Base-by-base conservation (phyloP, 768 basidiomycete species). In the Leccinellum albellum region DNA sequence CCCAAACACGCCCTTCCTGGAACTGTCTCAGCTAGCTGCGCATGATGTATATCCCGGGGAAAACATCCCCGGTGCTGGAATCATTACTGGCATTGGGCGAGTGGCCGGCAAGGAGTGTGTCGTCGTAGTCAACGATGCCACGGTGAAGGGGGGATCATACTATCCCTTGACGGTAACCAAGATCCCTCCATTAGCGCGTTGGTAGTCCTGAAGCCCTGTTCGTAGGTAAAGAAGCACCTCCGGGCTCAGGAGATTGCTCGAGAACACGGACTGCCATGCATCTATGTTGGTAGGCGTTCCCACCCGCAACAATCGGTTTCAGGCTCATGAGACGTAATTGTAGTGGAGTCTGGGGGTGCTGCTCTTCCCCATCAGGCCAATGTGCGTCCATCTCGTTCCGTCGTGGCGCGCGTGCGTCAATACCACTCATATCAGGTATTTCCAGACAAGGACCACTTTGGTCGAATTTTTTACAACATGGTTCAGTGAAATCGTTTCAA, bases 391-490 rank as follows among this genome's bases (percentile, higher is more conserved):
- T 35, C 23, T 26, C 12, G 31, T 20, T 21, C 50, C 37, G 45
- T 12, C 42, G 26, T 26, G 35, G 23, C 24, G 28, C 21, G 28
- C 54, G 28, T 20, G 56, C 35, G 26, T 54, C 58, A 21, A 58
- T 50, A 9, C 53, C 21, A 12, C 26, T 31, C 20, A 28, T 46
- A 37, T 42, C 50, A 86, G 78, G 85, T 95, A 13, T 96, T 96
- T 71, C 94, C 94, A 6, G 94, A 97, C 76, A 91, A 86, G 70
- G 89, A 96, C 61, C 93, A 98, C 69, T 98, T 98, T 64, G 94
- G 94, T 4, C 83, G 94, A 6, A 96, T 97, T 67, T 98, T 98
- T 75, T 97, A 94, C 71, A 97, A 98, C 66, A 96, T 96, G 93
- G 94, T 88, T 55, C 32, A 42, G 52, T 49, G 20, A 46, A 23